Evolutionary conservation across 805 yeast genomes (phyloP).

Genomic region (Metschnikowia santaceciliae): DNA sequence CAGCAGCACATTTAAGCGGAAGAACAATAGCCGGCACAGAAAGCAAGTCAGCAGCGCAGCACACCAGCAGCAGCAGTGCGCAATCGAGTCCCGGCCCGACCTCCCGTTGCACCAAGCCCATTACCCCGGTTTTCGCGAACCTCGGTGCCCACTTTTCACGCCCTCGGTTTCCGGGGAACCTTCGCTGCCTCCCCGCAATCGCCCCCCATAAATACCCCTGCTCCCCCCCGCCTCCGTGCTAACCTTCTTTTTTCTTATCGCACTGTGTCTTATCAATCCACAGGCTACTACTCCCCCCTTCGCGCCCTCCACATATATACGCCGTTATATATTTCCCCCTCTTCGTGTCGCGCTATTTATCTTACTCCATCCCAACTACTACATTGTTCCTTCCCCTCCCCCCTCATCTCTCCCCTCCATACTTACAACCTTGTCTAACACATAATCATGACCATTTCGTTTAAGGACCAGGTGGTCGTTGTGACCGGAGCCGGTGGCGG

Average conservation of each 20-base stretch:
- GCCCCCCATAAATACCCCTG: slow-evolving; percentile 2
- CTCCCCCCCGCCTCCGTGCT: neutral
- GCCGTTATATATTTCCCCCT: neutral
- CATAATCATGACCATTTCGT: slow-evolving; percentile 28
- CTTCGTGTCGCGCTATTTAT: neutral
- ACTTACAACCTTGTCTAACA: neutral
- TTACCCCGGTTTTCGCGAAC: slow-evolving; percentile 3
- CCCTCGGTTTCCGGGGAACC: slow-evolving; percentile 15
- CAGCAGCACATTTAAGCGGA: too few species aligned
- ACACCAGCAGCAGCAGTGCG: too few species aligned
- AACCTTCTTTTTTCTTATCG: neutral
- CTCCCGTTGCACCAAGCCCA: too few species aligned
- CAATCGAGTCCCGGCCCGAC: too few species aligned
- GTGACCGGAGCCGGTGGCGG: slow-evolving; percentile 99
- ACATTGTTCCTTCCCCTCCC: neutral
- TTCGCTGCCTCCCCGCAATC: slow-evolving; percentile 16
- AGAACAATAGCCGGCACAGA: too few species aligned
- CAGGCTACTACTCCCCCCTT: neutral
- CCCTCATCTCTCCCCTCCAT: too few species aligned
- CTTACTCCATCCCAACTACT: neutral
- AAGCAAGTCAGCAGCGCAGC: too few species aligned
- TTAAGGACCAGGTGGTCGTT: slow-evolving; percentile 83
- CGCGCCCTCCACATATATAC: neutral
- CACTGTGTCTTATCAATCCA: neutral
- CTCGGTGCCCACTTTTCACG: neutral